Evolutionary conservation across 345 rosid species (phyloP), one percentile per base, ranked within the genome.

Genomic region (Capsella bursapastoris): DNA sequence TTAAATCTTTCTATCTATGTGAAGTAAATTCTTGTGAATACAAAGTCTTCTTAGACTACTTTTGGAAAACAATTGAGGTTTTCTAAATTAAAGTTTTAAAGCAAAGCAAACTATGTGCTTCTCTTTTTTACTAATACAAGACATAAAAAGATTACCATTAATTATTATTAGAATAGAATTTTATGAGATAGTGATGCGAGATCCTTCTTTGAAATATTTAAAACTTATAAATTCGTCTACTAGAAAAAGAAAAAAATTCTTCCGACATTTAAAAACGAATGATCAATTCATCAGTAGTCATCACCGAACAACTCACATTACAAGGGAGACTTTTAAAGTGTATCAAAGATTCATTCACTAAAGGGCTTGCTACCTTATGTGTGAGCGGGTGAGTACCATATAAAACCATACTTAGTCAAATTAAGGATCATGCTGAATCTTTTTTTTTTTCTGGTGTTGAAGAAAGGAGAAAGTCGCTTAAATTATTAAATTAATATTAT

Each of bases 311-410:
- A 38, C 2, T 16, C 12, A 3, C 6, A 31, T 56, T 0, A 55
- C 38, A 6, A 64, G 16, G 29, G 44, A 12, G 28, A 52, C 61
- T 66, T 22, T 66, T 22, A 22, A 57, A 22, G 15, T 37, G n/a
- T 50, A 14, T 34, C 70, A 2, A 66, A 51, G 27, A 13, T 66
- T 35, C 14, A 13, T 66, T 35, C 14, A 66, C 47, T 49, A 18
- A 18, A 43, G 38, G 13, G 6, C 48, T 22, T 64, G 25, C 25
- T 22, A 22, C 25, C 25, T 22, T 22, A 28, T 13, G 56, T 7
- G 40, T 35, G 32, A 16, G 27, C 8, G 14, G 35, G 7, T 35
- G 40, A 65, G 34, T 52, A 27, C 71, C 34, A 31, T 31, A 31
- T 32, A 32, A 4, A 32, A 27, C 13, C n/a, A 15, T 32, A 8